A percentile compares a stretch with the other conserved stretches of the same genome.
Evolutionary conservation across 139 green algal species (phyloP).

Genomic region (Haematococcus lacustris): DNA sequence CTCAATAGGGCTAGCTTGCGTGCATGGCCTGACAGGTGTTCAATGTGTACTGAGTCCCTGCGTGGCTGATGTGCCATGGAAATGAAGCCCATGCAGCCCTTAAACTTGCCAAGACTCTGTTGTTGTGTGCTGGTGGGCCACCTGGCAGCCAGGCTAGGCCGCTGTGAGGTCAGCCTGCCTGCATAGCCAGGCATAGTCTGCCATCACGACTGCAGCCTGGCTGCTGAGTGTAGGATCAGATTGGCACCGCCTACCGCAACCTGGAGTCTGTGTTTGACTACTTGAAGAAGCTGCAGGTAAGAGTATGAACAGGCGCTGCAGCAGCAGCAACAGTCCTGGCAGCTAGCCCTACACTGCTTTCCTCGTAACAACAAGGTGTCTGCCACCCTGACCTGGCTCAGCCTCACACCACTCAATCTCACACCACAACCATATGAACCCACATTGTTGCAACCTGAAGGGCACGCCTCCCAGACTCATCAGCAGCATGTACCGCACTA

Average conservation of each 20-base stretch:
- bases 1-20: too few species aligned
- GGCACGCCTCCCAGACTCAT: background rate
- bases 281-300: conserved; percentile 16
- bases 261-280: conserved; percentile 24
- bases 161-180: background rate
- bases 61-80: too few species aligned
- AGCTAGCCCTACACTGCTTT: background rate
- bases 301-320: background rate
- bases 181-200: background rate
- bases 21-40: too few species aligned
- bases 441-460: background rate
- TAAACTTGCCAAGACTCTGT: too few species aligned
- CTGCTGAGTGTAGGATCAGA: conserved; percentile 19
- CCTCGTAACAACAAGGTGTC: background rate
- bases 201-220: background rate
- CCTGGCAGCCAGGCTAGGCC: too few species aligned
- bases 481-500: background rate
- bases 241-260: conserved; percentile 21
- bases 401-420: too few species aligned
- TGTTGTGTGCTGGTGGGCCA: background rate
- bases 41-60: too few species aligned
- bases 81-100: too few species aligned
- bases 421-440: background rate
- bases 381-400: background rate
- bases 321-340: background rate